Base-by-base conservation (phyloP, 2,329 filamentous ascomycete species). In the Epicoccum nigrum region DNA sequence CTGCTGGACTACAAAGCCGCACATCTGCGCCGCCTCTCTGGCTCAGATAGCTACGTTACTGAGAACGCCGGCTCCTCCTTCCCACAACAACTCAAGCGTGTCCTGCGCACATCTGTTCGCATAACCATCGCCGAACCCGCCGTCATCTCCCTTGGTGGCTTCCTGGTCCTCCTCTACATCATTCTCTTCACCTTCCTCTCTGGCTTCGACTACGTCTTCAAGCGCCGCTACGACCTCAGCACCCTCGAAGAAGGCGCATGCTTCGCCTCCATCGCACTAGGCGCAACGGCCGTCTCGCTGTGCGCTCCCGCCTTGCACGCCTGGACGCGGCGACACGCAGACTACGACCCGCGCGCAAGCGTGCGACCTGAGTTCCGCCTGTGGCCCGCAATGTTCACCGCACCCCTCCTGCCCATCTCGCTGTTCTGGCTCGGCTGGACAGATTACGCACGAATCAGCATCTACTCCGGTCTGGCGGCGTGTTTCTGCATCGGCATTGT, bases 311-410 rank as follows among this genome's bases (percentile, higher is more conserved):
- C 17, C 8, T 16, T 51, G 1, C 45, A 51, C n/a, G 30, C 11
- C 4, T 51, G 20, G 34, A 41, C 47, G 17, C 33, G 47, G 15
- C 41, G 23, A 1, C 7, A 20, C 7, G 17, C 30, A 1, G 38
- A n/a, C 12, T 30, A 43, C 9, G 23, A 19, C 13, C 17, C 35
- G 17, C 31, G 27, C 5, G 32, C 43, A 6, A 5, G 17, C 13
- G 33, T 45, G 1, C 38, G 16, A 77, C 91, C 92, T 1, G 92
- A 96, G 74, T 93, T 88, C 75, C 84, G 90, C 42, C 80, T 96
- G 15, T 88, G 89, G 3, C 84, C 89, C 49, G 78, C 75, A 12
- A 73, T 74, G 43, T 30, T 69, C 57, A 91, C 90, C 4, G 85
- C 85, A 0, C 70, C 90, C 13, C 73, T 94, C 7, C 88, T 92